Evolutionary conservation across 108 stramenopile genomes (phyloP), one percentile per base, ranked within the genome.

Genomic region (Cyclotella choctawhatcheeana): DNA sequence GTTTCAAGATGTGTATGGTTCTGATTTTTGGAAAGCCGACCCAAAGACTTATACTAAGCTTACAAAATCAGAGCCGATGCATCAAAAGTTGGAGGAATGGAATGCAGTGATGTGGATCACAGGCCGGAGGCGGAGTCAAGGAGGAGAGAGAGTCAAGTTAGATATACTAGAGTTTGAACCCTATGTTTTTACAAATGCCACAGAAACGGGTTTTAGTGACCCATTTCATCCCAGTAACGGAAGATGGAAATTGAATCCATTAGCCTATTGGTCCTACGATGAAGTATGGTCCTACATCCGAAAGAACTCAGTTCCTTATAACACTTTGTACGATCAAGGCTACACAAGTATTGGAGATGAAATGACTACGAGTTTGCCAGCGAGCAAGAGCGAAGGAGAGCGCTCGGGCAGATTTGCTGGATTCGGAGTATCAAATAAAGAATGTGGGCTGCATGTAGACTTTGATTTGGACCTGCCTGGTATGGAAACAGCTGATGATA

Each of bases 311-410:
- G 51, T 84, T 2, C 80, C 84, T 16, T 77, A 82, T 66, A 82
- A 85, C 47, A 48, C 45, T 22, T 26, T 82, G n/a, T 74, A 82
- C 30, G 77, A 82, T 32, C 26, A 18, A 51, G 81, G 76, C 30
- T 85, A 78, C 44, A 85, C 81, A 8, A 67, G 64, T 32, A 33
- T 85, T 58, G 81, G 84, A 12, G 84, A 85, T 74, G 59, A 51
- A 24, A 81, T 78, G 80, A 85, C 81, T 22, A 82, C 44, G n/a
- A 67, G 34, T 16, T 0, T 58, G 16, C 20, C 31, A 0, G 2
- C 25, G n/a, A 69, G 37, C 45, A 24, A 48, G n/a, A 48, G 16
- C 18, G 17, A 17, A 7, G 48, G 64, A 29, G 84, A 85, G 59
- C 67, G 84, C 5, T 76, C 79, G 5, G 81, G 84, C 13, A 31